phyloP scores from a whole-genome alignment of 2,329 filamentous ascomycete species.

The Phaeosphaeria sp. region DNA sequence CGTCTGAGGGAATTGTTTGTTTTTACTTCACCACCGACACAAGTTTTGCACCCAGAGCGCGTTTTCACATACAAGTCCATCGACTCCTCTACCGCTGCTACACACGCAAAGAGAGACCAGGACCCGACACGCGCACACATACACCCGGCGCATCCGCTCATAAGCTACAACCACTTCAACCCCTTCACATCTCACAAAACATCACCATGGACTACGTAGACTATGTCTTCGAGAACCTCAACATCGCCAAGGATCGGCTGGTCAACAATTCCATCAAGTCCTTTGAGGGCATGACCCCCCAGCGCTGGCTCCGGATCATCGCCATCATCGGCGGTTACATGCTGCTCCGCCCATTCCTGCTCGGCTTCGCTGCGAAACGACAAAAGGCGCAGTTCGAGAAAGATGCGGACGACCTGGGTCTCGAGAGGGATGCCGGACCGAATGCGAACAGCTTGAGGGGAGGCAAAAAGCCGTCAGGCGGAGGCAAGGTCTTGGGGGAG shows the following conservation, averaged over 20 bases:
- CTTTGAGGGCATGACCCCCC: constrained; percentile 52
- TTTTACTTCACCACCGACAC: background rate
- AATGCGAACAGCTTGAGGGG: constrained; percentile 43
- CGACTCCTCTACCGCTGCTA: background rate
- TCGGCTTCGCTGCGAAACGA: constrained; percentile 69
- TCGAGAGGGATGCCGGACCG: constrained; percentile 38
- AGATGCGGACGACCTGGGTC: constrained; percentile 50
- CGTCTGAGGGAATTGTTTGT: background rate
- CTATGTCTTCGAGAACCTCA: constrained; percentile 30
- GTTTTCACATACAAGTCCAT: no score
- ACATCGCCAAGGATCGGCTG: constrained; percentile 46
- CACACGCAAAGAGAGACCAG: background rate
- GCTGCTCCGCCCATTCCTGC: constrained; percentile 73
- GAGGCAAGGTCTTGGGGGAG: constrained; percentile 37
- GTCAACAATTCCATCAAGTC: constrained; percentile 51
- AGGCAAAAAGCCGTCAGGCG: constrained; percentile 53
- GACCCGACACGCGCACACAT: background rate
- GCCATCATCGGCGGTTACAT: constrained; percentile 76
- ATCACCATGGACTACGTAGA: constrained; percentile 7
- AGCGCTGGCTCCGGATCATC: constrained; percentile 70
- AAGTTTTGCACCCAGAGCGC: background rate
- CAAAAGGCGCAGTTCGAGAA: constrained; percentile 70
- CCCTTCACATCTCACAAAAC: background rate
- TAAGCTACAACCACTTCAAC: background rate
- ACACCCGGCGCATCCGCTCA: background rate